These are phyloP conservation scores for Pyricularia grisea DNA, from an alignment of 2,329 filamentous ascomycete genomes.

Conservation along the genomic window DNA sequence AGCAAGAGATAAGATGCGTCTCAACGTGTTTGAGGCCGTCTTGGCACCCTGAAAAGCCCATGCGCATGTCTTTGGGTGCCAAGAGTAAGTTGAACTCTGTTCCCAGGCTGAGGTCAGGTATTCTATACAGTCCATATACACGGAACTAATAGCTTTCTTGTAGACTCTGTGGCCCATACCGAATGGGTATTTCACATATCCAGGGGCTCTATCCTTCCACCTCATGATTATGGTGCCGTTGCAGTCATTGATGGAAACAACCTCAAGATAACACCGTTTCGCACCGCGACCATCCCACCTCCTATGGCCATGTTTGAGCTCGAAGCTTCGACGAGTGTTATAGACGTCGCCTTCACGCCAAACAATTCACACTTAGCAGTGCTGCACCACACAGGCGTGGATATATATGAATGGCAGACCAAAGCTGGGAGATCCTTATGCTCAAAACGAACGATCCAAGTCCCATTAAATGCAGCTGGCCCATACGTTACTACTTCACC, in stretches of 20 bases:
- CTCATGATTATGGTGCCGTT: constrained; percentile 69
- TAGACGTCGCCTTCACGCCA: constrained; percentile 67
- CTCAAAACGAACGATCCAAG: constrained; percentile 20
- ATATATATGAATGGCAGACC: constrained; percentile 61
- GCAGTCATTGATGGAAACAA: constrained; percentile 74
- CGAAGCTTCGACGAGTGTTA: constrained; percentile 46
- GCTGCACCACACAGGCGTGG: constrained; percentile 56
- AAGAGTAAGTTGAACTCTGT: constrained; percentile 27
- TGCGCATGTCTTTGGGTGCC: constrained; percentile 53
- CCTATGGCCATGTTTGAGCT: constrained; percentile 84
- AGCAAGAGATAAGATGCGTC: constrained; percentile 64
- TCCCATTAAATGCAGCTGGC: neutral
- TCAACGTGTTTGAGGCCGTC: constrained; percentile 25
- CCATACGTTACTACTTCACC: constrained; percentile 8
- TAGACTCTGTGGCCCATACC: constrained; percentile 41
- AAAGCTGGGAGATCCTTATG: constrained; percentile 40
- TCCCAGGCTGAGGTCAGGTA: neutral
- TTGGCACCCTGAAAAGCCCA: constrained; percentile 83
- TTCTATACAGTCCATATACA: neutral
- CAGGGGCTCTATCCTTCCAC: constrained; percentile 60
- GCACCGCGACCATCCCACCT: constrained; percentile 77
- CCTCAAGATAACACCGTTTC: constrained; percentile 78
- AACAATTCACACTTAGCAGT: constrained; percentile 60
- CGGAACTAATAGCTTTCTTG: constrained; percentile 9
- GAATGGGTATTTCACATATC: constrained; percentile 61